Evolutionary conservation across 129 eudicot genomes (phyloP).

Genomic region (Erigeron canadensis): DNA sequence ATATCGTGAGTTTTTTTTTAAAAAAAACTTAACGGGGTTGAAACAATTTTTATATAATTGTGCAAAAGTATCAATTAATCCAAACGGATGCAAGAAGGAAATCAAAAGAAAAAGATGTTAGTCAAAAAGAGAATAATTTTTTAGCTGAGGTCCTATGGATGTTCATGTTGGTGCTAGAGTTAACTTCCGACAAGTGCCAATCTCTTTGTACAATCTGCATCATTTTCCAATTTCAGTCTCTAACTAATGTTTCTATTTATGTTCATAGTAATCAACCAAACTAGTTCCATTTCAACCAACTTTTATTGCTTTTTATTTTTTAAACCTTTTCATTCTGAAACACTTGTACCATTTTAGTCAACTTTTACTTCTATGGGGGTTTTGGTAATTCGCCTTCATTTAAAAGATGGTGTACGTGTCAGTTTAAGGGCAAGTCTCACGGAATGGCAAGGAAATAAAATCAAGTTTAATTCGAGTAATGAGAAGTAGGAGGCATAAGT

Average conservation of each 20-base stretch:
- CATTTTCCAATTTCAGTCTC: conserved; percentile 14
- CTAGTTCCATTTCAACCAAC: conserved; percentile 27
- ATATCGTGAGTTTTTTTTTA: too few relatives aligned
- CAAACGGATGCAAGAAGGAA: neutral
- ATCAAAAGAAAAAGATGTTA: neutral
- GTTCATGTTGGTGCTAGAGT: neutral
- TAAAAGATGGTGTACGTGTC: too few relatives aligned
- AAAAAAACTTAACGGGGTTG: too few relatives aligned
- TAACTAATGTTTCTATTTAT: conserved; percentile 23
- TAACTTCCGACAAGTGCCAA: conserved; percentile 10
- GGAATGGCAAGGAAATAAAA: too few relatives aligned
- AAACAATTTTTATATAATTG: too few relatives aligned
- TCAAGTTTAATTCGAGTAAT: too few relatives aligned
- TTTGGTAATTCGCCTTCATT: neutral
- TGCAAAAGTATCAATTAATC: too few relatives aligned
- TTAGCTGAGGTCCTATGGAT: neutral
- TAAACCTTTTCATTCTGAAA: neutral
- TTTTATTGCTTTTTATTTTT: conserved; percentile 15
- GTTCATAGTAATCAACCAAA: conserved; percentile 11
- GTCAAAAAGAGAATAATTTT: neutral
- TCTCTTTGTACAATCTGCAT: conserved; percentile 18
- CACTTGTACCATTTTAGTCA: neutral
- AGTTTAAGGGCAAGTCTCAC: too few relatives aligned
- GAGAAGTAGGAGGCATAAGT: too few relatives aligned
- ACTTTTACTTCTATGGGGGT: neutral